Base-by-base conservation (phyloP, 768 basidiomycete species). In the Mycena olivaceomarginata region DNA sequence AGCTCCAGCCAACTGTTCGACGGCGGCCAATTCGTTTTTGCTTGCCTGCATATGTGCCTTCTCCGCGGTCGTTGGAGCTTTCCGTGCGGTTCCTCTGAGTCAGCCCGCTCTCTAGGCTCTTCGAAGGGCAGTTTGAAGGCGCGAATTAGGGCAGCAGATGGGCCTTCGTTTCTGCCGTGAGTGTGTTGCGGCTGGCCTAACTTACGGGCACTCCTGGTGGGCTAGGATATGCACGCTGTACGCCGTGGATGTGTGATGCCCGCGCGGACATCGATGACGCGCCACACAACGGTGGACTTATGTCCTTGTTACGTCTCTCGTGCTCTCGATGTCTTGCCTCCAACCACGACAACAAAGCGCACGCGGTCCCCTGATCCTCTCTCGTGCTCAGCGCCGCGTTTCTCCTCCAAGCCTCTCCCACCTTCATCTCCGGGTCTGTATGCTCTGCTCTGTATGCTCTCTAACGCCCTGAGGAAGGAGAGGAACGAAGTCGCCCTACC, bases 391-490 rank as follows among this genome's bases (percentile, higher is more conserved):
- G 62, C 39, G 46, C 65, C 46, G 70, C 46, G n/a, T 64, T 64
- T 15, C 40, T 56, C 39, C 48, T 48, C 10, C 15, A 31, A 56
- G 13, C 43, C 53, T 4, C 16, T 72, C 46, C 51, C 53, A 65
- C 59, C 31, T 64, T 75, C 68, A 75, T 75, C 56, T 75, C 74
- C 74, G 74, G 41, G 37, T 41, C 40, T 57, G 63, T 7, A 25
- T 15, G 15, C 15, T 10, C 31, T 15, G 15, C 15, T 10, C 31
- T 31, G 31, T 31, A 45, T 11, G 67, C 74, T 43, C 68, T 53
- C 65, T 75, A 75, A 64, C 62, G 62, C 74, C 74, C 37, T 22
- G 13, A 64, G 46, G 51, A 43, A 57, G 59, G 73, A 59, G 43
- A 45, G 43, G 43, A 45, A 45, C 43, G 43, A 45, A 45, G 43